Percentiles rank a stretch among this genome's conserved stretches.
These are phyloP conservation scores for Cymbopogon citratus DNA, from an alignment of 176 grass and related monocot species.

Conservation along the genomic window DNA sequence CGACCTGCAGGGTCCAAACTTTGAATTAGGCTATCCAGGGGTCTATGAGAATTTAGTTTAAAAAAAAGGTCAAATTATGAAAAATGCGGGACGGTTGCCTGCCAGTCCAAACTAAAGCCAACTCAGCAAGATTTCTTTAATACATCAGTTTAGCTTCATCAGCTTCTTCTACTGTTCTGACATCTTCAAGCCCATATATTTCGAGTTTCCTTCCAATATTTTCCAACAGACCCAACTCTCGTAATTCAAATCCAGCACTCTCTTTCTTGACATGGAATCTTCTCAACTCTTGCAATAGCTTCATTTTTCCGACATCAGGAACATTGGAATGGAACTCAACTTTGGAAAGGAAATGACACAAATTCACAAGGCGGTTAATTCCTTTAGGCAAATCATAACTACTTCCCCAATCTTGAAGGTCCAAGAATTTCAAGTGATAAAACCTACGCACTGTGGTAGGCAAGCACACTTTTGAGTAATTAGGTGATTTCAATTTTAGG, in stretches of 20 bases:
- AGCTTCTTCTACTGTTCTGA: not conserved
- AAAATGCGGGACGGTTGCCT: no score
- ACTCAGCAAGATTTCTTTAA: not conserved
- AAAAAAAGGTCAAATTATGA: no score
- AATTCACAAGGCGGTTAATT: not conserved
- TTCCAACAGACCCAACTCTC: not conserved
- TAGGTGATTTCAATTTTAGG: not conserved
- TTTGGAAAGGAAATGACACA: not conserved
- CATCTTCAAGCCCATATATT: not conserved
- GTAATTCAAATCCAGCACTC: not conserved
- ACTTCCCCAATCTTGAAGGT: fast-evolving
- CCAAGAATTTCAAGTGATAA: slow-evolving; percentile 21
- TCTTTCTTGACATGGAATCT: not conserved
- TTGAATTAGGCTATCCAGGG: no score
- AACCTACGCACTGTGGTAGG: not conserved
- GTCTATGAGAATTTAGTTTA: no score
- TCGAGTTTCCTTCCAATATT: not conserved
- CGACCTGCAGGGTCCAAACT: no score
- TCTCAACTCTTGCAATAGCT: not conserved
- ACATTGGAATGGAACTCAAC: not conserved
- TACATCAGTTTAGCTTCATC: not conserved
- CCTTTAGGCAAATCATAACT: not conserved
- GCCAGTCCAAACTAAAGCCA: not conserved
- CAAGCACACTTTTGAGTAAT: not conserved
- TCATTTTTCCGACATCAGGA: slow-evolving; percentile 10